phyloP scores from a whole-genome alignment of 192 early-diverging fungal species.

The Linnemannia schmuckeri region DNA sequence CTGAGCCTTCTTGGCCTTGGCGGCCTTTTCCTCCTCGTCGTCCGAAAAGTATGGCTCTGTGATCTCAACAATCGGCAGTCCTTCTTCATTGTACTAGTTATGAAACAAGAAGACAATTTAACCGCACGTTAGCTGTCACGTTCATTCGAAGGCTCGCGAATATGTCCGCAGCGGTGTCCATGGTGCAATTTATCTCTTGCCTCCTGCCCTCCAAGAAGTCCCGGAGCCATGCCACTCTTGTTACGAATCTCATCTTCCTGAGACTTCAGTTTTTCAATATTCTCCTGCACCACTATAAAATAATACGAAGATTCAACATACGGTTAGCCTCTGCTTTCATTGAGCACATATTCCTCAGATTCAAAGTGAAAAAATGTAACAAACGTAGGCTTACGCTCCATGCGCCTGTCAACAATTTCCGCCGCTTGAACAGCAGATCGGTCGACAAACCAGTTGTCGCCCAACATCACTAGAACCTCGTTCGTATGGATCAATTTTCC shows the following conservation, averaged over 20 bases:
- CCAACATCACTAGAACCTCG: slow-evolving; percentile 86
- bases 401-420: slow-evolving; percentile 77
- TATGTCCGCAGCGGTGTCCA: background rate
- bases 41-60: slow-evolving; percentile 67
- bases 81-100: slow-evolving; percentile 80
- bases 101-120: background rate
- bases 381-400: slow-evolving; percentile 68
- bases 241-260: slow-evolving; percentile 60
- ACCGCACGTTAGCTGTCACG: background rate
- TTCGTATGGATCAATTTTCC: slow-evolving; percentile 94
- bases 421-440: slow-evolving; percentile 80
- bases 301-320: background rate
- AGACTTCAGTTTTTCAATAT: slow-evolving; percentile 59
- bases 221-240: slow-evolving; percentile 51
- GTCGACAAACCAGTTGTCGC: slow-evolving; percentile 96
- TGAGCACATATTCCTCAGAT: background rate
- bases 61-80: slow-evolving; percentile 82
- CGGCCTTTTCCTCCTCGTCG: slow-evolving; percentile 57
- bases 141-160: background rate
- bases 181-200: background rate
- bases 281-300: slow-evolving; percentile 60
- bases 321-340: background rate
- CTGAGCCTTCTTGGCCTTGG: slow-evolving; percentile 37
- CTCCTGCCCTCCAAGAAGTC: slow-evolving; percentile 47
- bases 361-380: background rate